Base-by-base conservation (phyloP, 2,329 filamentous ascomycete species). In the Botrytis hyacinthi region DNA sequence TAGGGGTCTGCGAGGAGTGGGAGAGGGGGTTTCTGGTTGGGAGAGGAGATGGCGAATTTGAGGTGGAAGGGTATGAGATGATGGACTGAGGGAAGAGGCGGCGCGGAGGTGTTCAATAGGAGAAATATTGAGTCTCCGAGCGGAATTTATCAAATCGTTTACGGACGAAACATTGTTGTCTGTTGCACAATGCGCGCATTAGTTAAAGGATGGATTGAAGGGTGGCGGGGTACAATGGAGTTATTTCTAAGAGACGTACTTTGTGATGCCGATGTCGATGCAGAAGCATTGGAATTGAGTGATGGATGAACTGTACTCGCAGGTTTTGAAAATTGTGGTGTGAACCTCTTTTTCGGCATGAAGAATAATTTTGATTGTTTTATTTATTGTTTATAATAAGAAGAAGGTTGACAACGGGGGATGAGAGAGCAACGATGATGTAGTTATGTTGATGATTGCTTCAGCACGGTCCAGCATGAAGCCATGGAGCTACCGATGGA, bases 311-410 rank as follows among this genome's bases (percentile, higher is more conserved):
- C 85, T 77, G 87, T 87, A 75, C 86, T 86, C 78, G 83, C 85
- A 77, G 88, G 88, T 81, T 90, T 91, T 76, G 88, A 87, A 78
- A 87, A 88, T 79, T 84, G 84, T 78, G 82, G 78, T 77, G 86
- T 84, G 73, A 87, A 86, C 81, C 87, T 85, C 85, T 90, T 91
- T 84, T 90, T 91, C 82, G 89, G 87, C 89, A 91, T 91, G 65
- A 75, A 77, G 74, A 73, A 74, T 51, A 22, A 12, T n/a, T 42
- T 22, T 32, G 32, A n/a, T n/a, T 16, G 29, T 26, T 72, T 48
- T 66, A 8, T n/a, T 63, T 40, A 3, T 12, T 35, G 6, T 46
- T 62, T 51, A 32, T 4, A 18, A 46, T 44, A 37, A 44, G 37
- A 57, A 57, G 48, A 22, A 57, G 26, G 7, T 32, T 16, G 32